These are phyloP conservation scores for Trichophaea hybrida DNA, from an alignment of 2,329 filamentous ascomycete genomes.

Conservation along the genomic window DNA sequence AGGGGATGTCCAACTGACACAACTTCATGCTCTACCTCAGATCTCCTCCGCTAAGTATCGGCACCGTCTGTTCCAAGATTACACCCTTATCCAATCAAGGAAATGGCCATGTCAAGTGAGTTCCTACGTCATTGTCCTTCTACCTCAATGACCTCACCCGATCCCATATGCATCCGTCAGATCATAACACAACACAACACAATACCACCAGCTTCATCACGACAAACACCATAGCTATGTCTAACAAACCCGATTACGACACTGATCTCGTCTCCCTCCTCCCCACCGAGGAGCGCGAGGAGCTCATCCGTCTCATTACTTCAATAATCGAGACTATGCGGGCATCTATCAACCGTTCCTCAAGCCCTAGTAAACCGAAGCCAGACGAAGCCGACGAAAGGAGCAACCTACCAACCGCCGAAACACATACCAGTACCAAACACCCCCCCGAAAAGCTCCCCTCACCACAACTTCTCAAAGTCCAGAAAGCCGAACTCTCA, in stretches of 20 bases:
- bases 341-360: neutral
- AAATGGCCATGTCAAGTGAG: too few species aligned
- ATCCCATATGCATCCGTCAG: too few species aligned
- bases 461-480: neutral
- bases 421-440: neutral
- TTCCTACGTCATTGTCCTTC: too few species aligned
- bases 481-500: constrained; percentile 50
- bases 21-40: too few species aligned
- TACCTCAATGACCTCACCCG: too few species aligned
- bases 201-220: too few species aligned
- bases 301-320: constrained; percentile 20
- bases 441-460: neutral
- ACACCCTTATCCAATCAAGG: too few species aligned
- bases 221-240: too few species aligned
- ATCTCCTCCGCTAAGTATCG: too few species aligned
- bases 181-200: too few species aligned
- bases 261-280: constrained; percentile 24
- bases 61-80: too few species aligned
- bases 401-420: neutral
- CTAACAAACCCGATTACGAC: neutral
- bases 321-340: constrained; percentile 16
- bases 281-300: constrained; percentile 20
- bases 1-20: too few species aligned
- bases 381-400: neutral
- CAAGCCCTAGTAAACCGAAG: neutral